Conservation (phyloP, 257 asterid species). For the Solanum piurae region DNA sequence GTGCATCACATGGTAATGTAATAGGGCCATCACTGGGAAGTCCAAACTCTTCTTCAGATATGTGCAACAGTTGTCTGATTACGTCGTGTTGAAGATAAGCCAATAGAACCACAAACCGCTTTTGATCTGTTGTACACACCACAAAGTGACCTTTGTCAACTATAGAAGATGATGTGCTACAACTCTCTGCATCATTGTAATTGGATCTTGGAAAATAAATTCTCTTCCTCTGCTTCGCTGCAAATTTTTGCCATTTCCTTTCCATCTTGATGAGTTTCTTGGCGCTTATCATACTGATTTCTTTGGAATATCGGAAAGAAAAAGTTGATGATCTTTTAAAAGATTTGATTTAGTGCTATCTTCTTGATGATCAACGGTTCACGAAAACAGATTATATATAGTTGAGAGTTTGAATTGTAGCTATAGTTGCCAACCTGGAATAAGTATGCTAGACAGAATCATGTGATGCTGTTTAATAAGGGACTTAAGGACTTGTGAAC, state of each 20-base stretch:
- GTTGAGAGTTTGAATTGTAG: too few species aligned
- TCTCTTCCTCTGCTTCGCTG: not conserved
- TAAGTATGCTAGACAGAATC: too few species aligned
- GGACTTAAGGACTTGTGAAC: not conserved
- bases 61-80: constrained; percentile 12
- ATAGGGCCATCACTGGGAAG: not conserved
- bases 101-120: constrained; percentile 13
- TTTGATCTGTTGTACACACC: not conserved
- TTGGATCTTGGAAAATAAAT: not conserved
- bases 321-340: not conserved
- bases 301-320: not conserved
- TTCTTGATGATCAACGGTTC: not conserved
- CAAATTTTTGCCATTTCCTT: not conserved
- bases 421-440: not conserved
- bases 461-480: not conserved
- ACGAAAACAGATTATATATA: not conserved
- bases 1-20: not conserved
- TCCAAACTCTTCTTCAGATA: constrained; percentile 16
- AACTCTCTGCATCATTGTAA: not conserved
- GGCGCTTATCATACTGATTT: not conserved
- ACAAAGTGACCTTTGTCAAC: constrained; percentile 8
- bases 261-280: not conserved
- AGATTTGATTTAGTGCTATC: not conserved
- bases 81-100: constrained; percentile 4
- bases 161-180: not conserved